Base-by-base conservation (phyloP, 768 basidiomycete species). In the Termitomyces sp. region DNA sequence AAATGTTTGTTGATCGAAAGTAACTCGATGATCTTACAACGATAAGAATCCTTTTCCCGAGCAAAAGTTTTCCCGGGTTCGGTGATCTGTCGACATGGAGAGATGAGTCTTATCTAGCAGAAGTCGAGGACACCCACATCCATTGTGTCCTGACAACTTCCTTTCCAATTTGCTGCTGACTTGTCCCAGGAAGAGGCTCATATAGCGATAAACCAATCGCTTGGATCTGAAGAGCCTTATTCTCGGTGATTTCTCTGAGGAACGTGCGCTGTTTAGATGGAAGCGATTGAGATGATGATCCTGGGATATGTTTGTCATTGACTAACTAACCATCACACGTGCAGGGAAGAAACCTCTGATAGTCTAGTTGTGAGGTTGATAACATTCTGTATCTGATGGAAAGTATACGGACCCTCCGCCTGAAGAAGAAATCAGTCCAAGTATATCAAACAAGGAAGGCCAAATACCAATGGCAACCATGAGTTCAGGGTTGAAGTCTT, bases 191-290 rank as follows among this genome's bases (percentile, higher is more conserved):
- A 17, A 98, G 77, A 28, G 89, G 83, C 69, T 99, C 97, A 64
- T 99, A 99, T 3, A 99, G 78, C 5, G 94, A 95, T 33, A 99
- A 82, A 2, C 97, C 95, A 61, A 99, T 98, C 5, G 97, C 96
- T 70, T 94, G 91, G 61, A 98, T 97, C 47, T 92, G 90, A 51
- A 98, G 84, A 55, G 90, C 87, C 63, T 82, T 84, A 64, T 89
- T 86, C 30, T 78, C 79, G 2, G 82, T 77, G 17, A 80, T 71
- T 66, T 85, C 80, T 66, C 89, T 88, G 60, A 94, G 76, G 75
- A 93, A 94, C 0, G 94, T 95, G 50, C 93, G 85, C 88, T 91
- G 57, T 31, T 38, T 11, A 35, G 40, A 55, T 21, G 40, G 6
- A n/a, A 4, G 33, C 15, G 23, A 59, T 47, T n/a, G 46, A 33